Base-by-base conservation (phyloP, 257 asterid genomes). In the Fraxinus quadrangulata region DNA sequence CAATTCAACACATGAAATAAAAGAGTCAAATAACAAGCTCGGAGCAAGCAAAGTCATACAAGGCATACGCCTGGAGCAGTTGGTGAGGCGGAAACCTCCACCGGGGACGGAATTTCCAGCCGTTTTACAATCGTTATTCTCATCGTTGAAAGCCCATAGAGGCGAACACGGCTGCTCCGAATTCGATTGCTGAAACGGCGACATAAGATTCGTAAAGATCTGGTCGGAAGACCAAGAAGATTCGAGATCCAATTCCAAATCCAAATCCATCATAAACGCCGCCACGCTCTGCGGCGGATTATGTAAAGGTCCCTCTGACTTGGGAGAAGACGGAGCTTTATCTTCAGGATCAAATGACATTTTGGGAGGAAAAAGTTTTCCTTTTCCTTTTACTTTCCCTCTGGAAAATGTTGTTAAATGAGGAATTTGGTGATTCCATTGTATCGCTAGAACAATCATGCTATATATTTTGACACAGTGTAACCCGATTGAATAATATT, bases 131-230 rank as follows among this genome's bases (percentile, higher is more conserved):
- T 61, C 75, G 72, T 86, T 83, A 54, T 83, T 88, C 19, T 91
- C 97, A 49, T 92, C 96, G 59, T 96, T 78, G 74, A 91, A 89
- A 0, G 93, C 89, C 98, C 94, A 92, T 21, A 91, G 96, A 6
- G 98, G 97, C 36, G 96, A 90, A 74, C 81, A 92, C 28, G 97
- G 96, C 81, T 86, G 96, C 19, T 90, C 96, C 17, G 97, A 88
- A 82, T 74, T 74, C 76, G 95, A 33, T 4, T 88, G 72, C 4
- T 88, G 67, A 74, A 87, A 88, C 2, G 93, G 88, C 67, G 88
- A 83, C 11, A 73, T 54, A 47, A 92, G 89, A 67, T 80, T 75
- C 5, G 91, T 85, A 47, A 90, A 90, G 86, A 89, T 86, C 89
- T 92, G 96, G 84, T 92, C 98, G 83, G 92, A 81, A 17, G 96